These are phyloP conservation scores for Cystobasidium pallidum DNA, from an alignment of 1,284 basidiomycete genomes.

Conservation along the genomic window DNA sequence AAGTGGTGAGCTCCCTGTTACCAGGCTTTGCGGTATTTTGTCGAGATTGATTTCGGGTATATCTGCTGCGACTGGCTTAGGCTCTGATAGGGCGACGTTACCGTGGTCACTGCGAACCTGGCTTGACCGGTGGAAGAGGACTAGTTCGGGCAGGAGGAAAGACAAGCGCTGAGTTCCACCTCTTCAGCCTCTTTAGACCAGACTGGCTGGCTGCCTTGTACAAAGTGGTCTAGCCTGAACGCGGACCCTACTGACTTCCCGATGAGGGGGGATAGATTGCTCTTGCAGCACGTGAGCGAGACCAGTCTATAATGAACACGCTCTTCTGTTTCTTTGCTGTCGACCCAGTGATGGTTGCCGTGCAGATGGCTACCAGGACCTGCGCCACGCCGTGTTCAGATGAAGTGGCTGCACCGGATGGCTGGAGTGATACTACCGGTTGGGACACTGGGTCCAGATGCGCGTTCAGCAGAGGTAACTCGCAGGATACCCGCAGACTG, in stretches of 20 bases:
- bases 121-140: too few relatives aligned
- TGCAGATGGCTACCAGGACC: too few relatives aligned
- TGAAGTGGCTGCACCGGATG: not conserved
- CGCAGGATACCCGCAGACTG: too few relatives aligned
- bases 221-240: not conserved
- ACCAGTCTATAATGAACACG: slow-evolving; percentile 5
- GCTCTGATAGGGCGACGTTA: too few relatives aligned
- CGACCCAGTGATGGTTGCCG: not conserved
- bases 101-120: too few relatives aligned
- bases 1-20: not conserved
- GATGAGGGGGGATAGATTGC: slow-evolving; percentile 11
- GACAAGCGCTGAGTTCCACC: not conserved
- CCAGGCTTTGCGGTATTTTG: not conserved
- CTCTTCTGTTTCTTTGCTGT: not conserved
- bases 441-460: slow-evolving; percentile 1
- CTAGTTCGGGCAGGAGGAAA: not conserved
- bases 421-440: not conserved
- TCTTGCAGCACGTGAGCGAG: not conserved
- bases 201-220: not conserved
- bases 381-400: too few relatives aligned
- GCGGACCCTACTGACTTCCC: slow-evolving; percentile 13
- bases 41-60: not conserved
- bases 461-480: not conserved
- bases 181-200: slow-evolving; percentile 4
- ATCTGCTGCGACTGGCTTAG: not conserved